These are phyloP conservation scores for Diaporthe sp. DNA, from an alignment of 2,329 filamentous ascomycete genomes.

Conservation along the genomic window DNA sequence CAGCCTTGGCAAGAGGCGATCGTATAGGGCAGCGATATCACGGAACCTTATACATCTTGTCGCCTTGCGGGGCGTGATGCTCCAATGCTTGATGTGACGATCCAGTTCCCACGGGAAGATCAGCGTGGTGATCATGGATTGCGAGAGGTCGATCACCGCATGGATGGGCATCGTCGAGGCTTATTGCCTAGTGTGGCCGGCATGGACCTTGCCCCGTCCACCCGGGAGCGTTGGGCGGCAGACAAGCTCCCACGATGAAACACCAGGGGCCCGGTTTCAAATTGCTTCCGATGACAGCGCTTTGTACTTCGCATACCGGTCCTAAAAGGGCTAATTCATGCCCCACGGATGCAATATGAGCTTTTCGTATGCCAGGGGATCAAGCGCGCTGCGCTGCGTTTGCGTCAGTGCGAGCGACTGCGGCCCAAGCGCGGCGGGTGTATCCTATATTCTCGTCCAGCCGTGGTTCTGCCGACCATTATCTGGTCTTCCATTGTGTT, in stretches of 20 bases:
- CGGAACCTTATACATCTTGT: background rate
- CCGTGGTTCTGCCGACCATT: slow-evolving; percentile 8
- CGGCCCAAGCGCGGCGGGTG: background rate
- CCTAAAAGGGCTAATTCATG: slow-evolving; percentile 11
- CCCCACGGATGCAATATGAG: background rate
- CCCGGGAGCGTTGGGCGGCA: slow-evolving; percentile 3
- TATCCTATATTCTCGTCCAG: background rate
- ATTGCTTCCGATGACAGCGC: slow-evolving; percentile 9
- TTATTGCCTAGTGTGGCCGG: background rate
- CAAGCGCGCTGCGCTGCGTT: background rate
- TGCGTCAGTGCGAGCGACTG: slow-evolving; percentile 19
- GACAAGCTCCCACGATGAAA: slow-evolving; percentile 26
- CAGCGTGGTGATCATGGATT: background rate
- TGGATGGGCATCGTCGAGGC: background rate
- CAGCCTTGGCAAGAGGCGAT: slow-evolving; percentile 5
- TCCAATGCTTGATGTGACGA: slow-evolving; percentile 12
- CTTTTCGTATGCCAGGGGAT: slow-evolving; percentile 1
- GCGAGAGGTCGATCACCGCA: slow-evolving; percentile 24
- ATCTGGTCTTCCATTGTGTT: slow-evolving; percentile 4
- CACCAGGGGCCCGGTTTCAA: slow-evolving; percentile 21
- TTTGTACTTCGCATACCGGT: background rate
- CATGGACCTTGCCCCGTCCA: background rate
- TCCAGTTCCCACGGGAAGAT: slow-evolving; percentile 5
- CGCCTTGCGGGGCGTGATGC: slow-evolving; percentile 21
- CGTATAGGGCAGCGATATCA: background rate